phyloP scores from a whole-genome alignment of 768 basidiomycete genomes.

The Suillus ampliporus region DNA sequence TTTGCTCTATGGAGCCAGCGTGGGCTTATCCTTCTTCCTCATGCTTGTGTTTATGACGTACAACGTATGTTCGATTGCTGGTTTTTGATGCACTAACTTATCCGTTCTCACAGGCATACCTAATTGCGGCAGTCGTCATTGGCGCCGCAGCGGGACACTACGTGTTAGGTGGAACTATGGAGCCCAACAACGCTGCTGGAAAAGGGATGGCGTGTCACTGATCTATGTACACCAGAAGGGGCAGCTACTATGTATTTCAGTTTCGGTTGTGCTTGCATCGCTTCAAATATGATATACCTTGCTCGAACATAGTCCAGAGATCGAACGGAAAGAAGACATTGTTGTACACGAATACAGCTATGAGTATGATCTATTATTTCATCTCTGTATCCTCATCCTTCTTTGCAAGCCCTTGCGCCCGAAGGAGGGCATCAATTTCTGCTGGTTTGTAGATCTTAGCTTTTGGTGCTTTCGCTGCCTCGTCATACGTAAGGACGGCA shows the following conservation, averaged over 20 bases:
- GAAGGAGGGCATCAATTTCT: constrained; percentile 86
- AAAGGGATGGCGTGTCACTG: constrained; percentile 87
- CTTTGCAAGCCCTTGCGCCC: constrained; percentile 83
- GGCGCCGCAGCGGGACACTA: constrained; percentile 88
- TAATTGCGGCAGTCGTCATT: constrained; percentile 79
- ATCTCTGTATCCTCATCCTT: constrained; percentile 86
- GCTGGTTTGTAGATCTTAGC: constrained; percentile 91
- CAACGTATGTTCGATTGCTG: constrained; percentile 62
- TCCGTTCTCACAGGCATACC: constrained; percentile 66
- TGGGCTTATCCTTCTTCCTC: constrained; percentile 86
- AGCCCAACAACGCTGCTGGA: constrained; percentile 51
- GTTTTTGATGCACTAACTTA: constrained; percentile 7
- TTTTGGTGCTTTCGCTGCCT: constrained; percentile 73
- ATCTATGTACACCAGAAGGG: constrained; percentile 13
- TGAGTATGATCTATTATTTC: constrained; percentile 49
- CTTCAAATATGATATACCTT: neutral
- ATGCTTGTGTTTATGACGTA: constrained; percentile 99
- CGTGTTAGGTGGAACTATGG: constrained; percentile 69
- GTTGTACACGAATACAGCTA: constrained; percentile 8
- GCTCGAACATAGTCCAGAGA: neutral
- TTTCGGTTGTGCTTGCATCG: neutral
- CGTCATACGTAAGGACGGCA: constrained; percentile 89
- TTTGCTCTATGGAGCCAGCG: constrained; percentile 70
- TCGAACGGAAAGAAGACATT: neutral
- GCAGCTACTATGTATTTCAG: neutral